These are phyloP conservation scores for Nakazawaea ishiwadae DNA, from an alignment of 805 yeast genomes.

Conservation along the genomic window DNA sequence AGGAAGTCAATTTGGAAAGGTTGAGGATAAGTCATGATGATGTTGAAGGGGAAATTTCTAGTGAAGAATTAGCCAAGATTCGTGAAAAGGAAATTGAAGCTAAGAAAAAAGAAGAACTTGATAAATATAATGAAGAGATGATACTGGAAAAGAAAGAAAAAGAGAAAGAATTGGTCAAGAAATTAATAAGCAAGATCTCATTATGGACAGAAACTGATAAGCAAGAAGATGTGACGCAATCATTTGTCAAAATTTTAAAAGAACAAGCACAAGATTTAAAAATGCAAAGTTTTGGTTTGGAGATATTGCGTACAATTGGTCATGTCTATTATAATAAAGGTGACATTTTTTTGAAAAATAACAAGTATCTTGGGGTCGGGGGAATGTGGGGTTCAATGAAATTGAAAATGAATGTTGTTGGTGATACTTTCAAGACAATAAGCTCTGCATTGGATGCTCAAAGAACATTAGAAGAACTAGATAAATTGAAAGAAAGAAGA, in stretches of 20 bases:
- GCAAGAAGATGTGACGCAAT: slow-evolving; percentile 53
- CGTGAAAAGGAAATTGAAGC: slow-evolving; percentile 24
- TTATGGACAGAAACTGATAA: slow-evolving; percentile 52
- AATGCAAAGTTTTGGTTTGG: slow-evolving; percentile 93
- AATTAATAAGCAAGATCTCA: slow-evolving; percentile 44
- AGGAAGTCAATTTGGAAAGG: slow-evolving; percentile 12
- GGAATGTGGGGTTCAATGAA: slow-evolving; percentile 77
- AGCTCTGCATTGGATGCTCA: slow-evolving; percentile 89
- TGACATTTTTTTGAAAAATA: slow-evolving; percentile 64
- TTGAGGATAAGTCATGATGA: slow-evolving; percentile 18
- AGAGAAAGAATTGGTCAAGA: slow-evolving; percentile 45
- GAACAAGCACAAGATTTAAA: slow-evolving; percentile 76
- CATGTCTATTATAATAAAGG: slow-evolving; percentile 73
- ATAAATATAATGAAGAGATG: slow-evolving; percentile 74
- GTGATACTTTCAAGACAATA: slow-evolving; percentile 77
- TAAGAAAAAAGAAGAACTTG: slow-evolving; percentile 49
- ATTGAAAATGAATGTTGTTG: slow-evolving; percentile 78
- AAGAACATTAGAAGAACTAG: slow-evolving; percentile 66
- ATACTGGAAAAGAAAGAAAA: slow-evolving; percentile 49
- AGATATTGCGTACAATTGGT: slow-evolving; percentile 80
- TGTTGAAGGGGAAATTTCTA: slow-evolving; percentile 17
- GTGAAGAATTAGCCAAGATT: slow-evolving; percentile 25
- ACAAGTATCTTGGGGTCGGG: slow-evolving; percentile 81
- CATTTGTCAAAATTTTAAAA: slow-evolving; percentile 48
- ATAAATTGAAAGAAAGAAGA: slow-evolving; percentile 57